phyloP scores from a whole-genome alignment of 2,329 filamentous ascomycete genomes.

The Rhytidhysteron rufulum region DNA sequence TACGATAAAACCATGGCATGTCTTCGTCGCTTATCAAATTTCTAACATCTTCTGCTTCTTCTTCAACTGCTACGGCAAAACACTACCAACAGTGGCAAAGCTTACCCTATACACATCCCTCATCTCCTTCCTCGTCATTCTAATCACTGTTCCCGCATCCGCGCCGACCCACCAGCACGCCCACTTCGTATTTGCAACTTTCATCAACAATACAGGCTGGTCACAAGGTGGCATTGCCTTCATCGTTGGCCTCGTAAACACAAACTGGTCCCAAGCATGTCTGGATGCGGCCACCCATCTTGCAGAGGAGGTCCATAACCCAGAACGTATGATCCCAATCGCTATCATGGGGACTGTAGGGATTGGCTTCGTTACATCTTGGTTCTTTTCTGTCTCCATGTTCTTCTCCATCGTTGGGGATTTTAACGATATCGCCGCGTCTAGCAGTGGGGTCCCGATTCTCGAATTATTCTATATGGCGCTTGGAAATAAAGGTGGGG shows the following conservation, averaged over 20 bases:
- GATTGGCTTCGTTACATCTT: conserved; percentile 49
- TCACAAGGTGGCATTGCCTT: conserved; percentile 46
- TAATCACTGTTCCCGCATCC: conserved; percentile 46
- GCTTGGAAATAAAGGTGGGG: conserved; percentile 39
- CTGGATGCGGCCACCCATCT: conserved; percentile 50
- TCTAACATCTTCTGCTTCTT: conserved; percentile 47
- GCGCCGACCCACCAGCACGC: conserved; percentile 43
- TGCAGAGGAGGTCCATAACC: conserved; percentile 47
- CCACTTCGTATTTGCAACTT: conserved; percentile 50
- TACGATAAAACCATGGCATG: conserved; percentile 31
- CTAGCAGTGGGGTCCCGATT: conserved; percentile 45
- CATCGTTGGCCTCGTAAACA: conserved; percentile 50
- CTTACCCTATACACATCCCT: conserved; percentile 45
- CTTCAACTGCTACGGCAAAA: conserved; percentile 45
- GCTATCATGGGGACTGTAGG: conserved; percentile 48
- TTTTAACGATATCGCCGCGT: conserved; percentile 38
- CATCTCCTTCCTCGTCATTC: conserved; percentile 46
- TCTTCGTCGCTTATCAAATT: conserved; percentile 45
- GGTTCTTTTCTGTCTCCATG: conserved; percentile 47
- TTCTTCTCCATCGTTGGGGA: conserved; percentile 49
- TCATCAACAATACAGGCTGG: conserved; percentile 52
- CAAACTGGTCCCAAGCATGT: conserved; percentile 50
- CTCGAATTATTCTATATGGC: conserved; percentile 47
- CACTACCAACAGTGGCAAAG: conserved; percentile 38
- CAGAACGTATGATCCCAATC: conserved; percentile 47